These are phyloP conservation scores for Amanita bisporigera DNA, from an alignment of 1,284 basidiomycete species.

Conservation along the genomic window DNA sequence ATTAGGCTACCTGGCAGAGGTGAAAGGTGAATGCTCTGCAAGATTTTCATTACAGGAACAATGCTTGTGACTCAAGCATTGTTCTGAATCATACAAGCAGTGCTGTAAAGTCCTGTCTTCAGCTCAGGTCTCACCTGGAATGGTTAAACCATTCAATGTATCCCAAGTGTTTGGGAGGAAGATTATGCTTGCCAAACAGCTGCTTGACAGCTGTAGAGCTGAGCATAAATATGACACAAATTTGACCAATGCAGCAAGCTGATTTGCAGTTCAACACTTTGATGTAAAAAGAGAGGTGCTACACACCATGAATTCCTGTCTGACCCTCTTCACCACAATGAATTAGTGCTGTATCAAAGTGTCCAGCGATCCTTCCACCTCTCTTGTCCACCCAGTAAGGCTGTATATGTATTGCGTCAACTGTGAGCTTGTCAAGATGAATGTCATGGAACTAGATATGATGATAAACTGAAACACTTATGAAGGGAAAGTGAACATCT, in stretches of 20 bases:
- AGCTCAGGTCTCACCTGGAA: slow-evolving; percentile 25
- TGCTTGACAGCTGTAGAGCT: slow-evolving; percentile 12
- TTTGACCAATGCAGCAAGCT: slow-evolving; percentile 32
- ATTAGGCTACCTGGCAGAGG: slow-evolving; percentile 32
- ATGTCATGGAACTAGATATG: slow-evolving; percentile 25
- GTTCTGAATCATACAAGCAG: slow-evolving; percentile 18
- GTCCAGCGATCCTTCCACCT: neutral
- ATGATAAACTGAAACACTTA: slow-evolving; percentile 30
- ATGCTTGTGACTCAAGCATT: slow-evolving; percentile 28
- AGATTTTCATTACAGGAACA: slow-evolving; percentile 25
- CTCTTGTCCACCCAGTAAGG: neutral
- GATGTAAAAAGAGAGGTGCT: neutral
- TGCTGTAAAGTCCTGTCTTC: slow-evolving; percentile 28
- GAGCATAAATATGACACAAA: slow-evolving; percentile 39
- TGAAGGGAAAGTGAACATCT: slow-evolving; percentile 24
- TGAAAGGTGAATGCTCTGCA: slow-evolving; percentile 39
- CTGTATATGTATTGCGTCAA: neutral
- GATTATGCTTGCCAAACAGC: slow-evolving; percentile 17
- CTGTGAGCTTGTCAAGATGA: neutral
- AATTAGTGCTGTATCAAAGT: neutral
- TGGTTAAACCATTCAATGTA: slow-evolving; percentile 32
- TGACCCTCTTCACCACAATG: neutral
- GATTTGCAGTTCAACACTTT: too few relatives aligned
- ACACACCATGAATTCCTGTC: neutral
- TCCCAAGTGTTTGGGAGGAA: slow-evolving; percentile 16